Evolutionary conservation across 345 rosid genomes (phyloP).

Genomic region (Lumnitzera racemosa): DNA sequence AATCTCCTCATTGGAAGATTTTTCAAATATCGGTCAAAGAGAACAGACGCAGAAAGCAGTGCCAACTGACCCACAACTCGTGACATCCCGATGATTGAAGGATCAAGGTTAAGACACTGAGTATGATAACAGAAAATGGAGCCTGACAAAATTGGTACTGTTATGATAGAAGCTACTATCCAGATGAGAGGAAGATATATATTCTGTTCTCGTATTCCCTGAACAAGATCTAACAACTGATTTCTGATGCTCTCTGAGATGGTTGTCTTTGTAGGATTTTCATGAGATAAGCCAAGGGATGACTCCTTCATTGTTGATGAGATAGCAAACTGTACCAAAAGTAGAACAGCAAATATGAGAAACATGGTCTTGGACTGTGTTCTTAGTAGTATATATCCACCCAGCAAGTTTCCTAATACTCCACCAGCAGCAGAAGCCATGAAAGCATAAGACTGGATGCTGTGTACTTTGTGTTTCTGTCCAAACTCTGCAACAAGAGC

Average conservation of each 20-base stretch:
- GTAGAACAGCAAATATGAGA: conserved; percentile 39
- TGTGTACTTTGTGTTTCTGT: conserved; percentile 34
- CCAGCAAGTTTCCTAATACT: conserved; percentile 68
- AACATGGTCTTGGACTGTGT: conserved; percentile 45
- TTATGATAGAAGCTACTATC: conserved; percentile 62
- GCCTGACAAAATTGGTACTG: conserved; percentile 72
- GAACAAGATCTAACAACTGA: conserved; percentile 43
- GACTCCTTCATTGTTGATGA: conserved; percentile 44
- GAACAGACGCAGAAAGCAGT: conserved; percentile 52
- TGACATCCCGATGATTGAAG: conserved; percentile 74
- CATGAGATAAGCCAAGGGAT: conserved; percentile 43
- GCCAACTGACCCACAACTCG: conserved; percentile 66
- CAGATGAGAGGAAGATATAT: conserved; percentile 52
- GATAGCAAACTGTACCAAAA: conserved; percentile 50
- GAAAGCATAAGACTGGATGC: conserved; percentile 78
- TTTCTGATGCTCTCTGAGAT: conserved; percentile 33
- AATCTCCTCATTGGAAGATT: conserved; percentile 60
- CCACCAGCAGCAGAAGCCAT: conserved; percentile 90
- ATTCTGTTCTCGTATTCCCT: conserved; percentile 45
- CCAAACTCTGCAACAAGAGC: conserved; percentile 92
- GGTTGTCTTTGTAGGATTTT: conserved; percentile 15
- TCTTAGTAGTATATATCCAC: conserved; percentile 51
- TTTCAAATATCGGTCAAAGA: conserved; percentile 60
- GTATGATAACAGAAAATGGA: conserved; percentile 83
- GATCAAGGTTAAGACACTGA: conserved; percentile 60